Evolutionary conservation across 345 rosid species (phyloP), one percentile per base, ranked within the genome.

Genomic region (Brassica cretica): DNA sequence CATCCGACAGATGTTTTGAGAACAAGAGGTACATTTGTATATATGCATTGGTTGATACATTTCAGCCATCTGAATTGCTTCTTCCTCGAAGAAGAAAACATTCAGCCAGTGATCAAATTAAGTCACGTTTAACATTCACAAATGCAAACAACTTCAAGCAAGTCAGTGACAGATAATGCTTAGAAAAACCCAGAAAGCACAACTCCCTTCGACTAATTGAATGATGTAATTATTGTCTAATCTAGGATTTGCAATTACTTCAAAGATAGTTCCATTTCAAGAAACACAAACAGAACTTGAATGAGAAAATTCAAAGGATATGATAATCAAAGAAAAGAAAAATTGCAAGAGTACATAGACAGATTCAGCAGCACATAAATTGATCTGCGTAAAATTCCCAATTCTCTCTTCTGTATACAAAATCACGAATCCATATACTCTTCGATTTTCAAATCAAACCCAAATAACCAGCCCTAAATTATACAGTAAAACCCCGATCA

Each of bases 341-440:
- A 46, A 27, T 68, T 2, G 9, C 25, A 51, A 27, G 25, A 51
- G 14, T 24, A 2, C 14, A 46, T 44, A 41, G 37, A n/a, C 62
- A 68, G 4, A 5, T 68, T 51, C 41, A 59, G 24, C 25, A 59
- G 39, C n/a, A 37, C 5, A 2, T 49, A 49, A 68, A 51, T 51
- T 46, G 39, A 49, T 46, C 60, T 3, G 39, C 4, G 2, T 44
- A n/a, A 68, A 49, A 49, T 8, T 15, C 63, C 53, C 64, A 51
- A 64, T 64, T 64, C 15, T 7, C 33, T 30, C 46, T 46, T 60
- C 70, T 39, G 75, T 71, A 41, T 60, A 35, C 51, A 33, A 33
- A 30, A 33, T 33, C 49, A 64, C n/a, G 29, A 64, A 9, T 27
- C 69, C 69, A 62, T 3, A 62, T 3, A 62, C 4, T 41, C 41